A percentile compares a stretch with the other conserved stretches of the same genome.
phyloP scores from a whole-genome alignment of 345 rosid genomes.

The Heritiera littoralis region DNA sequence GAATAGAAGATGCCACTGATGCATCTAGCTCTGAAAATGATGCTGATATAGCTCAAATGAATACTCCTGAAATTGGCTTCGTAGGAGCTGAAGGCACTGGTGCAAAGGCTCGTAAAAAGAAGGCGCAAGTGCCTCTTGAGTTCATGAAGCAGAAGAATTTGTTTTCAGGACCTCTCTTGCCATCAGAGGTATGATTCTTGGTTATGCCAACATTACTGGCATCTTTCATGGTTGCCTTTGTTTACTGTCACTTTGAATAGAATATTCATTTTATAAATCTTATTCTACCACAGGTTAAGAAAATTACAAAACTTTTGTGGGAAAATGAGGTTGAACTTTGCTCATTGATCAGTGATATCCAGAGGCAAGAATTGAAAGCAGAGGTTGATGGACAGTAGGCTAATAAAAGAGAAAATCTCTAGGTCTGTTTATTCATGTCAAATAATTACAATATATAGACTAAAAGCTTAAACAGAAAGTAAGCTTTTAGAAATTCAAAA shows the following conservation, averaged over 20 bases:
- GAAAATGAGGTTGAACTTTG: constrained; percentile 76
- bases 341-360: constrained; percentile 74
- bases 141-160: constrained; percentile 37
- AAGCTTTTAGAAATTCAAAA: too few species aligned
- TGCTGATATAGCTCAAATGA: constrained; percentile 26
- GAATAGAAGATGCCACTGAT: constrained; percentile 39
- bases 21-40: constrained; percentile 4
- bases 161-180: constrained; percentile 56
- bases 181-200: constrained; percentile 61
- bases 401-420: too few species aligned
- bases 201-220: constrained; percentile 2
- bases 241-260: constrained; percentile 7
- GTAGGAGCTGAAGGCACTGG: constrained; percentile 31
- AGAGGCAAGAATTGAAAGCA: constrained; percentile 59
- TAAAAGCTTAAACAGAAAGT: too few species aligned
- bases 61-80: constrained; percentile 27
- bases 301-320: constrained; percentile 65
- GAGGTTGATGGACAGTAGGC: too few species aligned
- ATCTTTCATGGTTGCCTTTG: not conserved
- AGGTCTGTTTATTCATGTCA: too few species aligned
- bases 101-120: constrained; percentile 33
- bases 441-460: too few species aligned
- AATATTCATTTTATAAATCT: constrained; percentile 6
- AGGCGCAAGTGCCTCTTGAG: constrained; percentile 30
- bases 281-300: constrained; percentile 54